Evolutionary conservation across 805 yeast species (phyloP).

Genomic region (Ogataea sp.): DNA sequence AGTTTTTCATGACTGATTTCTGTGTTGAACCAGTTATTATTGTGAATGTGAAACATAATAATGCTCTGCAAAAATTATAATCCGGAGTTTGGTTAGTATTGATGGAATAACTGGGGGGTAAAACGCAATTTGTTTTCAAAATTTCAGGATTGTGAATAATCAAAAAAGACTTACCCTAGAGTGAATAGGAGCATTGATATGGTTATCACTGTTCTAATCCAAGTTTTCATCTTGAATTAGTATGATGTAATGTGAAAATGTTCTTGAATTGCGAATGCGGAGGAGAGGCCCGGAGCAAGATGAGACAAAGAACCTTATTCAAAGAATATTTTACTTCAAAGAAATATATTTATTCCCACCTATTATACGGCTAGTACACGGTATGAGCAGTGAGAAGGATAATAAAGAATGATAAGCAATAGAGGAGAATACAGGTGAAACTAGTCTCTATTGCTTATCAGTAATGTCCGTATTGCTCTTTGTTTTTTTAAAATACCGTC

Average conservation of each 20-base stretch:
- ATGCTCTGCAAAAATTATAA: slow-evolving; percentile 26
- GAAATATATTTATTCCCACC: no score
- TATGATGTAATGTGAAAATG: no score
- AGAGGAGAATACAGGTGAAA: no score
- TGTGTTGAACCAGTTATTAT: slow-evolving; percentile 57
- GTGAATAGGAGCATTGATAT: background rate
- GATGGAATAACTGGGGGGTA: background rate
- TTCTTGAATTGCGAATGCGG: no score
- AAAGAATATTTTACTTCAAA: no score
- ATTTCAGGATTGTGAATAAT: background rate
- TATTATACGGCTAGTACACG: no score
- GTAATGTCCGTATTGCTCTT: no score
- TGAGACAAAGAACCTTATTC: no score
- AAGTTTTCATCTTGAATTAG: background rate
- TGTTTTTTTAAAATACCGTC: no score
- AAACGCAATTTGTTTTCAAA: background rate
- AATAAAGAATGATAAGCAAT: no score
- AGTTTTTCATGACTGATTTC: slow-evolving; percentile 41
- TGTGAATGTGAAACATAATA: slow-evolving; percentile 50
- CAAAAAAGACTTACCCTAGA: background rate
- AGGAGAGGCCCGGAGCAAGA: background rate
- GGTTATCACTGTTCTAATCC: background rate
- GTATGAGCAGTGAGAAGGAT: no score
- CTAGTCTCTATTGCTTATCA: no score
- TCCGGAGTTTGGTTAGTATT: background rate